Percentiles rank a stretch among this genome's conserved stretches.
Evolutionary conservation across 257 asterid genomes (phyloP).

Genomic region (Capsicum rhomboideum): DNA sequence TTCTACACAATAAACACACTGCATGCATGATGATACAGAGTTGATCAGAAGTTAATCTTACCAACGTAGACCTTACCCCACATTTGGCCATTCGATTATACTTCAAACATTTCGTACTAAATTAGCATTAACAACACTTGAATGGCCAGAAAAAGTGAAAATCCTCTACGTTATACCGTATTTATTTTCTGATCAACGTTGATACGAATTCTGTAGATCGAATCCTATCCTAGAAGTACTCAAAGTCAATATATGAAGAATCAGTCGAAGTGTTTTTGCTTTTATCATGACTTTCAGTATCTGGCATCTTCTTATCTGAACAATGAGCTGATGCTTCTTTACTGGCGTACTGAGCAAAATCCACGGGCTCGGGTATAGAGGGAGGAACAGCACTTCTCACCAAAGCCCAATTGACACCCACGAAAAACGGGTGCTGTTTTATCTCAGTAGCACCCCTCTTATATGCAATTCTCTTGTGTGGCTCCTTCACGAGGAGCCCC

Average conservation of each 20-base stretch:
- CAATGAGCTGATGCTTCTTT: constrained; percentile 10
- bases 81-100: neutral
- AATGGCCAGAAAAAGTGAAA: neutral
- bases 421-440: constrained; percentile 34
- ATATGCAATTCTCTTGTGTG: constrained; percentile 33
- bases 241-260: constrained; percentile 26
- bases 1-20: neutral
- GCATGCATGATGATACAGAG: neutral
- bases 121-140: neutral
- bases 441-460: constrained; percentile 39
- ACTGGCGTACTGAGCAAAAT: constrained; percentile 11
- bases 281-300: constrained; percentile 8
- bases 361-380: constrained; percentile 25
- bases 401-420: constrained; percentile 38
- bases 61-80: neutral
- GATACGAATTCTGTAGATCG: neutral
- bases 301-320: constrained; percentile 28
- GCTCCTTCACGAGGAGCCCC: constrained; percentile 35
- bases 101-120: neutral
- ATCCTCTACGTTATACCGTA: neutral
- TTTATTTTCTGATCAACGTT: neutral
- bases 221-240: constrained; percentile 20
- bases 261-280: constrained; percentile 9
- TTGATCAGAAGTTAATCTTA: neutral
- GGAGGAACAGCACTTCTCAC: constrained; percentile 30